Percentiles rank a stretch among this genome's conserved stretches.
Conservation (phyloP, 768 basidiomycete species). For the Tricholoma sp. region DNA sequence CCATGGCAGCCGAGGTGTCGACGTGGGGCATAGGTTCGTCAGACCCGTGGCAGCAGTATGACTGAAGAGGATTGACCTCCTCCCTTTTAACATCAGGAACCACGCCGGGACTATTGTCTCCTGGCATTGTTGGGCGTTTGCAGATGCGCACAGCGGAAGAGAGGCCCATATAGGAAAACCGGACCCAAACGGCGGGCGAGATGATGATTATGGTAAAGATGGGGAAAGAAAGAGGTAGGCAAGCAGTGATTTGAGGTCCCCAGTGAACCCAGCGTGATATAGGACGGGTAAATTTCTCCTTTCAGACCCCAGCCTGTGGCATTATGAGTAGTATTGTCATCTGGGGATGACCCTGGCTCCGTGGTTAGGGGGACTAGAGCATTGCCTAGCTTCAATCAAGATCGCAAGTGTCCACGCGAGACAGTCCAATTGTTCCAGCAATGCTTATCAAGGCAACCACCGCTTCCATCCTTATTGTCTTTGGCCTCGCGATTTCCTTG, state of each 20-base stretch:
- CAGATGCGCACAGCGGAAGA: constrained; percentile 13
- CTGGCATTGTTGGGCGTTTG: constrained; percentile 17
- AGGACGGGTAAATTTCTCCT: constrained; percentile 15
- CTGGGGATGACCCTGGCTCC: constrained; percentile 12
- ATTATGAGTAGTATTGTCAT: constrained; percentile 10
- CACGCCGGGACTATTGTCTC: constrained; percentile 26
- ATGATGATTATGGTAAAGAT: constrained; percentile 13
- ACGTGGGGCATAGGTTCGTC: constrained; percentile 28
- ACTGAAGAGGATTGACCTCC: constrained; percentile 21
- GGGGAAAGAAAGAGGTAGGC: constrained; percentile 9
- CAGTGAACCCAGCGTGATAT: constrained; percentile 3
- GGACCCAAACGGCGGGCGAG: constrained; percentile 22
- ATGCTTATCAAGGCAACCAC: constrained; percentile 21
- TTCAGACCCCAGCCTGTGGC: neutral
- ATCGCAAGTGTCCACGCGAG: constrained; percentile 10
- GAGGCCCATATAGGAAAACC: constrained; percentile 25
- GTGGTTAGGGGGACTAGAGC: constrained; percentile 11
- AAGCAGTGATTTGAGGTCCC: neutral
- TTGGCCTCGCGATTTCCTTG: constrained; percentile 19
- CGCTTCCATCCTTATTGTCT: constrained; percentile 37
- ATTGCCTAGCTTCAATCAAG: neutral
- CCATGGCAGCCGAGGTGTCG: constrained; percentile 20
- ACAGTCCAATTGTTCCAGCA: constrained; percentile 31
- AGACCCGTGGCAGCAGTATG: constrained; percentile 37
- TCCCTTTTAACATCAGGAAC: constrained; percentile 24